Conservation (phyloP, 257 asterid species). For the Solanum lycopersicoides region DNA sequence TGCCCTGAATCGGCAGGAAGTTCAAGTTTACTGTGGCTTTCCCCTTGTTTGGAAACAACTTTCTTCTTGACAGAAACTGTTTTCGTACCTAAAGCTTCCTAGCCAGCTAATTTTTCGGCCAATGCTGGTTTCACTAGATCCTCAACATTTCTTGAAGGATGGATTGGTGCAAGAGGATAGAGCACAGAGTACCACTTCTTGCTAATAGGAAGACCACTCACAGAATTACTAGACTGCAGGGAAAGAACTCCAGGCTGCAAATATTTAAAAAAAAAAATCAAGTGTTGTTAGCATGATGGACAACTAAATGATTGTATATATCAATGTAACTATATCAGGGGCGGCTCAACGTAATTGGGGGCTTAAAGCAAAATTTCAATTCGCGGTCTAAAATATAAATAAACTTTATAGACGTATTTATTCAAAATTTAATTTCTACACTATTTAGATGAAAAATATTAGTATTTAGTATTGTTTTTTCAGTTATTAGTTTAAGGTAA, state of each 20-base stretch:
- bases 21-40: constrained; percentile 10
- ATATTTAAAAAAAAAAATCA: neutral
- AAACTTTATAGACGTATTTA: too few relatives aligned
- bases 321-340: too few relatives aligned
- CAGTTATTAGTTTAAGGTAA: too few relatives aligned
- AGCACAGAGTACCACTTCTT: constrained; percentile 57
- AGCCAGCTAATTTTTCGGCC: constrained; percentile 12
- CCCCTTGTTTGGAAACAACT: constrained; percentile 18
- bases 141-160: constrained; percentile 9
- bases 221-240: constrained; percentile 31
- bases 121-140: constrained; percentile 5
- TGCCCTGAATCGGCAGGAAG: constrained; percentile 19
- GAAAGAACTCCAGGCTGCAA: constrained; percentile 36
- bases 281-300: neutral
- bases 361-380: too few relatives aligned
- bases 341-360: too few relatives aligned
- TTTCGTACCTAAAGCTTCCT: constrained; percentile 9
- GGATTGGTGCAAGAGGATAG: constrained; percentile 35
- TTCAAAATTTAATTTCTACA: too few relatives aligned
- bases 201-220: constrained; percentile 49
- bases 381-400: too few relatives aligned
- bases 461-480: too few relatives aligned
- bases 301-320: too few relatives aligned
- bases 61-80: constrained; percentile 23
- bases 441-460: too few relatives aligned